phyloP scores from a whole-genome alignment of 768 basidiomycete species.

The Russula virescens region DNA sequence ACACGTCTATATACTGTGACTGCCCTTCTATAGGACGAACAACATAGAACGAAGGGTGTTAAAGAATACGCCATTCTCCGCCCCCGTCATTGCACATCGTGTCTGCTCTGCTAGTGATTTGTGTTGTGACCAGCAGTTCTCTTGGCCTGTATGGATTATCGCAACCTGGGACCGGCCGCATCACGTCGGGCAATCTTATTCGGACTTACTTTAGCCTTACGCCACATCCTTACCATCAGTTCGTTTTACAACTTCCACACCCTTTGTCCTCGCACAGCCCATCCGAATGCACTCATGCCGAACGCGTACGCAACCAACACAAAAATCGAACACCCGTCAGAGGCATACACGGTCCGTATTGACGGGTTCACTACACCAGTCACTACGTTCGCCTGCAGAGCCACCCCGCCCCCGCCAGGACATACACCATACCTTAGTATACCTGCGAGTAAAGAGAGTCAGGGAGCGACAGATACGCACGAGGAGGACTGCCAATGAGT shows the following conservation, averaged over 20 bases:
- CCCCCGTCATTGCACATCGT: too few species aligned
- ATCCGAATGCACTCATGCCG: constrained; percentile 54
- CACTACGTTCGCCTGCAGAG: constrained; percentile 66
- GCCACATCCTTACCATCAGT: not conserved
- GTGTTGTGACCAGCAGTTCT: too few species aligned
- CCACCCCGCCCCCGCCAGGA: not conserved
- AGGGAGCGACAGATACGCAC: constrained; percentile 47
- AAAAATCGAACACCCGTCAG: constrained; percentile 48
- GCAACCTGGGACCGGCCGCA: too few species aligned
- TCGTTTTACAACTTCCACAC: constrained; percentile 32
- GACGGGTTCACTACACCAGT: constrained; percentile 82
- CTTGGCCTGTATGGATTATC: too few species aligned
- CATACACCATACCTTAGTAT: not conserved
- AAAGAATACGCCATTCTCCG: too few species aligned
- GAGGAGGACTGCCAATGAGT: constrained; percentile 75
- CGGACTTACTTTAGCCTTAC: too few species aligned
- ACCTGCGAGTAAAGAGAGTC: not conserved
- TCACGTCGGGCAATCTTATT: too few species aligned
- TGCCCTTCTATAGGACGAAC: too few species aligned
- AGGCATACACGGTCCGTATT: constrained; percentile 73
- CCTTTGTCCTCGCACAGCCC: constrained; percentile 40
- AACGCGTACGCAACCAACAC: constrained; percentile 59
- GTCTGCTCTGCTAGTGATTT: too few species aligned
- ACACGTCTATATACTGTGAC: too few species aligned
- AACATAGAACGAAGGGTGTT: too few species aligned